A percentile compares a stretch with the other conserved stretches of the same genome.
Conservation (phyloP, 163 green algal genomes). For the Prototheca cutis region DNA sequence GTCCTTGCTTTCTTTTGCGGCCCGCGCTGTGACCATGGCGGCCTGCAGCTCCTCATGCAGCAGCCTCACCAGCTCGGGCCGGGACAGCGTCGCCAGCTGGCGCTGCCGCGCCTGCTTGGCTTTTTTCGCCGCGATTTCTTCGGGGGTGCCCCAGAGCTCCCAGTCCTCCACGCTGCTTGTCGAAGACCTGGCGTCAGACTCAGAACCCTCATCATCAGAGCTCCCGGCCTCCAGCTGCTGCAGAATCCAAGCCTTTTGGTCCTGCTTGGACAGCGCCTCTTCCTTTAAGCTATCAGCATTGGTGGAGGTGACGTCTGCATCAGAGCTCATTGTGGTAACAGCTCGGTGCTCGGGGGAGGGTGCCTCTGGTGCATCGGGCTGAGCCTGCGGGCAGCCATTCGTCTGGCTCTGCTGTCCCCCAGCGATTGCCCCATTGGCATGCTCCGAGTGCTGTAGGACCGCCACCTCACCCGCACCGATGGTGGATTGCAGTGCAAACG, state of each 20-base stretch:
- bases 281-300: slow-evolving; percentile 1
- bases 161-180: slow-evolving; percentile 53
- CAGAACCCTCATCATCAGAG: slow-evolving; percentile 2
- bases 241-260: slow-evolving; percentile 57
- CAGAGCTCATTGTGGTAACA: not conserved
- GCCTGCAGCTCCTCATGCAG: slow-evolving; percentile 45
- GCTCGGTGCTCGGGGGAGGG: not conserved
- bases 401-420: too few relatives aligned
- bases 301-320: not conserved
- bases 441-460: slow-evolving; percentile 14
- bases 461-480: not conserved
- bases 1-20: slow-evolving; percentile 46
- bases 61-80: slow-evolving; percentile 25
- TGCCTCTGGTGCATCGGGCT: not conserved
- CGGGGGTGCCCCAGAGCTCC: slow-evolving; percentile 74
- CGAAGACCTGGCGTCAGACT: not conserved
- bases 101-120: slow-evolving; percentile 20
- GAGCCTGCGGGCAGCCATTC: not conserved
- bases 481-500: slow-evolving; percentile 27
- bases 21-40: slow-evolving; percentile 36
- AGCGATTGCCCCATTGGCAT: not conserved
- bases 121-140: slow-evolving; percentile 31
- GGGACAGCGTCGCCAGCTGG: slow-evolving; percentile 15
- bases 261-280: slow-evolving; percentile 16
- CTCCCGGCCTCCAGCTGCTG: slow-evolving; percentile 43